Conservation (phyloP, 2,329 filamentous ascomycete species). For the Gremmenia infestans region DNA sequence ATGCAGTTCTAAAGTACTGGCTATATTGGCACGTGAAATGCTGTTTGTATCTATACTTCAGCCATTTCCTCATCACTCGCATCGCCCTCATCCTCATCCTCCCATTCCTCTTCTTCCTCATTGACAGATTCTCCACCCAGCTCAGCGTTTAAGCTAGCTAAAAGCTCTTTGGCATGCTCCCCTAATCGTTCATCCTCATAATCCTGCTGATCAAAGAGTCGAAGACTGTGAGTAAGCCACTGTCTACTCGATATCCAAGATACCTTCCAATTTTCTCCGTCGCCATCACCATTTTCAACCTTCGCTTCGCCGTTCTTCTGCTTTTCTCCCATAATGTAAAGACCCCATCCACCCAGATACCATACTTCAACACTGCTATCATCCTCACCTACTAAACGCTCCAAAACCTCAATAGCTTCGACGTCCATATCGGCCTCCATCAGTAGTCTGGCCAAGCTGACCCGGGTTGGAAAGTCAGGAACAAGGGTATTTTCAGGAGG, state of each 20-base stretch:
- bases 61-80: conserved; percentile 49
- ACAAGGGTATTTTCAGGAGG: conserved; percentile 66
- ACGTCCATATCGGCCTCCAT: conserved; percentile 87
- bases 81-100: conserved; percentile 53
- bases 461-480: conserved; percentile 80
- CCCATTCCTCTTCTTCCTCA: conserved; percentile 48
- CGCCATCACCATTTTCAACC: conserved; percentile 36
- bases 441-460: conserved; percentile 77
- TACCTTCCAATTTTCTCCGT: conserved; percentile 40
- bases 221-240: conserved; percentile 77
- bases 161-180: conserved; percentile 69
- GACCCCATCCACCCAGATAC: conserved; percentile 94
- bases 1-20: too few species aligned
- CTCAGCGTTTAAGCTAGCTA: conserved; percentile 57
- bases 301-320: conserved; percentile 41
- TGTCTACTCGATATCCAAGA: conserved; percentile 70
- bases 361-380: conserved; percentile 93
- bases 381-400: conserved; percentile 79
- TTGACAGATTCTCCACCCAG: conserved; percentile 58
- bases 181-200: conserved; percentile 81
- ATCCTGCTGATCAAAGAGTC: conserved; percentile 70
- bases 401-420: conserved; percentile 78
- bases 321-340: conserved; percentile 74
- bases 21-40: not conserved
- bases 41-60: conserved; percentile 33